Conservation (phyloP, 805 yeast genomes). For the Candida xyloterini region DNA sequence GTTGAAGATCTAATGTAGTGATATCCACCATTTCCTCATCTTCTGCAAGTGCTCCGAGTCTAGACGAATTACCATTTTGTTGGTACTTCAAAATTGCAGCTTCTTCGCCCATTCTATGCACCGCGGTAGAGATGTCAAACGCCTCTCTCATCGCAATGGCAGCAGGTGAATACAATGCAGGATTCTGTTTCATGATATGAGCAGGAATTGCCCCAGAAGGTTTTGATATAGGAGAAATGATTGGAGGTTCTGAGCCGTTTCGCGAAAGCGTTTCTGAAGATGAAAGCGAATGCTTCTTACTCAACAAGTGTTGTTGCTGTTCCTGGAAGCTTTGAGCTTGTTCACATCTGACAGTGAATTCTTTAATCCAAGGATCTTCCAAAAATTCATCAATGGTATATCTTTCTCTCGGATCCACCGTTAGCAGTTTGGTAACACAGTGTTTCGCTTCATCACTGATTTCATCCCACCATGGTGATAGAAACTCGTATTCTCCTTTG, state of each 20-base stretch:
- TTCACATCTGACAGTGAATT: conserved; percentile 30
- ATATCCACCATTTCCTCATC: conserved; percentile 21
- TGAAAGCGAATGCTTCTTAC: conserved; percentile 8
- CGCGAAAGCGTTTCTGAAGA: conserved; percentile 1
- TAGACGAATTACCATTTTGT: conserved; percentile 1
- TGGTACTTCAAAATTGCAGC: conserved; percentile 21
- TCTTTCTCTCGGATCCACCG: conserved; percentile 66
- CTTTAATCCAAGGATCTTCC: conserved; percentile 71
- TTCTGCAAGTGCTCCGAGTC: conserved; percentile 18
- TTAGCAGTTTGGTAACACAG: conserved; percentile 62
- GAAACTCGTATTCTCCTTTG: conserved; percentile 70
- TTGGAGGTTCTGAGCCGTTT: not conserved
- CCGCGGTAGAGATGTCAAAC: conserved; percentile 59
- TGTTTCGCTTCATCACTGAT: conserved; percentile 65
- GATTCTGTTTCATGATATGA: conserved; percentile 18
- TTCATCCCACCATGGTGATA: conserved; percentile 90
- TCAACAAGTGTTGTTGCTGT: conserved; percentile 19
- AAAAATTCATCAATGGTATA: conserved; percentile 71
- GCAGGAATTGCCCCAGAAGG: conserved; percentile 19
- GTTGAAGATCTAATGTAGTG: conserved; percentile 10
- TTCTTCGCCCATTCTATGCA: conserved; percentile 57
- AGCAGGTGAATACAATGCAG: conserved; percentile 49
- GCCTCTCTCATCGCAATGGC: conserved; percentile 59
- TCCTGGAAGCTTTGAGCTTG: conserved; percentile 26
- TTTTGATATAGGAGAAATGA: conserved; percentile 6